Conservation (phyloP, 495 filamentous ascomycete species). For the Penicilliopsis zonata region DNA sequence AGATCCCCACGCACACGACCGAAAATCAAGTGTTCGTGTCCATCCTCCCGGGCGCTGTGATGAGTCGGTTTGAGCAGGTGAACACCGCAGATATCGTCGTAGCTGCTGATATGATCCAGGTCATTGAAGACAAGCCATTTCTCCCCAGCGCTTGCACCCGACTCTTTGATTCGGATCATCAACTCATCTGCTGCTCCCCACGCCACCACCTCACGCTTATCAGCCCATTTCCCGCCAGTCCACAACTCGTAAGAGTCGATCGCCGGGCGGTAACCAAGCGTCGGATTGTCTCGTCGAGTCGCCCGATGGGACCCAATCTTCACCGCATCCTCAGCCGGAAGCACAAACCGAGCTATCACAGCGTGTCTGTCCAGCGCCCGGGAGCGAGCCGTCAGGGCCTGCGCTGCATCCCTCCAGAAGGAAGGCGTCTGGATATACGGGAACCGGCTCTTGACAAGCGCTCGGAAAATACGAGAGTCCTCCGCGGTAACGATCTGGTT, state of each 20-base stretch:
- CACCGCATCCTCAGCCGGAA: slow-evolving; percentile 23
- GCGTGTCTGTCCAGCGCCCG: slow-evolving; percentile 48
- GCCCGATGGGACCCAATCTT: slow-evolving; percentile 15
- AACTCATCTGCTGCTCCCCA: slow-evolving; percentile 53
- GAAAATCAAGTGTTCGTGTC: slow-evolving; percentile 27
- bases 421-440: slow-evolving; percentile 26
- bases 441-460: slow-evolving; percentile 43
- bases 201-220: slow-evolving; percentile 43
- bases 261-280: slow-evolving; percentile 49
- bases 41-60: slow-evolving; percentile 9
- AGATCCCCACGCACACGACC: slow-evolving; percentile 28
- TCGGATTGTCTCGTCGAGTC: slow-evolving; percentile 37
- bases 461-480: slow-evolving; percentile 41
- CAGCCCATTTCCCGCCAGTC: slow-evolving; percentile 36
- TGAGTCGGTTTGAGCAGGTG: slow-evolving; percentile 38
- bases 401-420: slow-evolving; percentile 40
- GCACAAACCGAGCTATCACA: slow-evolving; percentile 41
- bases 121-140: slow-evolving; percentile 43
- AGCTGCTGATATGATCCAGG: slow-evolving; percentile 37
- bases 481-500: slow-evolving; percentile 37
- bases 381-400: slow-evolving; percentile 44
- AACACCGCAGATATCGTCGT: slow-evolving; percentile 50
- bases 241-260: slow-evolving; percentile 50
- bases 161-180: slow-evolving; percentile 30
- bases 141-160: slow-evolving; percentile 8